Evolutionary conservation across 2,329 filamentous ascomycete species (phyloP).

Genomic region (Ascochyta lentis): DNA sequence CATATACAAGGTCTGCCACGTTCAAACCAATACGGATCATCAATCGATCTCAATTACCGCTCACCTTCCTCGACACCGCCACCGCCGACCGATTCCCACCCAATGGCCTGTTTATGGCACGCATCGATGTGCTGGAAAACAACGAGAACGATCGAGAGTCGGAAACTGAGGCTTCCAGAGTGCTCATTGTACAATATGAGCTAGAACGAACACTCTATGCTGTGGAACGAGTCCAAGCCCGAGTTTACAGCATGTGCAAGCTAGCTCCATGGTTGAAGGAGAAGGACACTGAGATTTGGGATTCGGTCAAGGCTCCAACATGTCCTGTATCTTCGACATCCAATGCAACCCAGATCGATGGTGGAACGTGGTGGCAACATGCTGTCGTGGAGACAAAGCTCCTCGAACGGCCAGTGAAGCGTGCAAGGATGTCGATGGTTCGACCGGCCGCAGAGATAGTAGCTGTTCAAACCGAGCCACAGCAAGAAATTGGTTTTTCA

Average conservation of each 20-base stretch:
- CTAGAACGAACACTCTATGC: slow-evolving; percentile 77
- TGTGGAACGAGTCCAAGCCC: slow-evolving; percentile 70
- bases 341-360: neutral
- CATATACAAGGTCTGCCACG: slow-evolving; percentile 35
- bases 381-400: slow-evolving; percentile 31
- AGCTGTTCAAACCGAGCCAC: slow-evolving; percentile 7
- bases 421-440: slow-evolving; percentile 42
- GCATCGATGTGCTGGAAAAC: slow-evolving; percentile 42
- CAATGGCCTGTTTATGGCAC: slow-evolving; percentile 45
- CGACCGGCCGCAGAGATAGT: slow-evolving; percentile 23
- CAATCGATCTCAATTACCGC: slow-evolving; percentile 45
- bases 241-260: slow-evolving; percentile 72
- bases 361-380: slow-evolving; percentile 42
- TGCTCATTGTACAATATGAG: slow-evolving; percentile 46
- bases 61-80: slow-evolving; percentile 47
- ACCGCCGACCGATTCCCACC: slow-evolving; percentile 29
- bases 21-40: slow-evolving; percentile 47
- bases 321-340: slow-evolving; percentile 64
- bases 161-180: slow-evolving; percentile 18
- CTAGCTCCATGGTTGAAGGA: slow-evolving; percentile 71
- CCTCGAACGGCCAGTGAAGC: slow-evolving; percentile 27
- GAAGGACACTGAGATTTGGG: slow-evolving; percentile 55
- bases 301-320: slow-evolving; percentile 49
- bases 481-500: neutral
- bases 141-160: slow-evolving; percentile 15